Base-by-base conservation (phyloP, 805 yeast genomes). In the Debaryomyces prosopidis region DNA sequence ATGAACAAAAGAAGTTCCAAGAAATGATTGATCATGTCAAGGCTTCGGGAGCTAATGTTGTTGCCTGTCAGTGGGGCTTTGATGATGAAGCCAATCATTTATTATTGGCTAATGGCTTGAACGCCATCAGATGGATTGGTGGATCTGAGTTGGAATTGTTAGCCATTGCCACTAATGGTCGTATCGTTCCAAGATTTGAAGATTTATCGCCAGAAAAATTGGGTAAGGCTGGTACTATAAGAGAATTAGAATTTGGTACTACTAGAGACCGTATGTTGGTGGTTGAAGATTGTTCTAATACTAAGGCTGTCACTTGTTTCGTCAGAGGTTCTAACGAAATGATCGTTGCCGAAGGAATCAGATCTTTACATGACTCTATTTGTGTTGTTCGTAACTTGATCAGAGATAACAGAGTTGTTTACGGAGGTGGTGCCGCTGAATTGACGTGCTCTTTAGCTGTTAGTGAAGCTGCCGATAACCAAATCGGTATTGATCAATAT, bases 351-450 rank as follows among this genome's bases (percentile, higher is more conserved):
- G 99, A 94, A 73, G 95, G 97, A 42, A 82, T 88, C 53, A 85
- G 99, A 66, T 97, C 99, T 1, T 76, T 94, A 47, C 98, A 94
- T 60, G 99, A 94, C 65, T 88, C 99, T 7, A 73, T 94, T 46
- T 92, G 99, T 73, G 99, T 95, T 37, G 99, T 94, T 23, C 87
- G 99, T 73, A 95, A 94, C 71, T 80, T 94, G 63, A 85, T 95
- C 42, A 82, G 85, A 59, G 98, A 95, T 66, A 85, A 83, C 64
- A 81, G 97, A 66, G 89, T 94, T 38, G 97, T 95, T n/a, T 94
- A 94, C 62, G 99, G 99, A 52, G 99, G 99, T 57, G 99, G 99
- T 55, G 96, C 99, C 17, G 95, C 98, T 31, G 99, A 94, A 72
- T 84, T 94, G 43, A 79, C 96, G 2, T 87, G 96, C 75, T 90